A percentile compares a stretch with the other conserved stretches of the same genome.
These are phyloP conservation scores for Metschnikowia sp. DNA, from an alignment of 805 yeast genomes.

Conservation along the genomic window DNA sequence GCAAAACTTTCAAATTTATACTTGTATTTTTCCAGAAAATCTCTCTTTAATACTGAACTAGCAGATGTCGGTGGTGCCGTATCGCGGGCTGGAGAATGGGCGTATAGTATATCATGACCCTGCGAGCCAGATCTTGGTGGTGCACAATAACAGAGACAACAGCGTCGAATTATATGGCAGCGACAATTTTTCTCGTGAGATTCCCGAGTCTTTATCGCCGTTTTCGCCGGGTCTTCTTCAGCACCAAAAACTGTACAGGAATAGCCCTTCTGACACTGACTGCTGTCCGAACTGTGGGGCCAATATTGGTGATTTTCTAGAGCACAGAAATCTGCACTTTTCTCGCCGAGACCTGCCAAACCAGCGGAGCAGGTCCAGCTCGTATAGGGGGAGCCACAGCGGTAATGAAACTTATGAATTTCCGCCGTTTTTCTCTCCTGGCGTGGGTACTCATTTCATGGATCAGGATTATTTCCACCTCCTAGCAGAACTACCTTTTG, in stretches of 20 bases:
- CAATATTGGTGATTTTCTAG: not conserved
- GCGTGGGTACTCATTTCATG: constrained; percentile 20
- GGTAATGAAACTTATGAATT: not conserved
- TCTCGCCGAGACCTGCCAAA: too few species aligned
- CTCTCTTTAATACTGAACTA: not conserved
- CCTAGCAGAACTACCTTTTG: constrained; percentile 25
- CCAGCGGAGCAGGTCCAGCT: too few species aligned
- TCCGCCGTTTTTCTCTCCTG: not conserved
- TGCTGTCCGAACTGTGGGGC: not conserved
- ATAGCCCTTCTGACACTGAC: not conserved
- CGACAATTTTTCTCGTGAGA: constrained; percentile 7
- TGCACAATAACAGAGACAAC: constrained; percentile 31
- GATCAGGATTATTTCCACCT: constrained; percentile 37
- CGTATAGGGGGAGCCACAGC: not conserved
- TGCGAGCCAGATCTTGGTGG: constrained; percentile 29
- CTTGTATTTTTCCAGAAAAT: not conserved
- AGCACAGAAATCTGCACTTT: not conserved
- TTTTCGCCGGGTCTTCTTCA: not conserved
- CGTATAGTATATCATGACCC: constrained; percentile 37
- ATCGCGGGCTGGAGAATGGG: constrained; percentile 23
- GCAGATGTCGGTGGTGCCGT: constrained; percentile 39
- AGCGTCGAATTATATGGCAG: constrained; percentile 23
- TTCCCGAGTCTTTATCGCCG: not conserved
- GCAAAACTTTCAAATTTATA: not conserved
- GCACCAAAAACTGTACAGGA: not conserved